phyloP scores from a whole-genome alignment of 768 basidiomycete genomes.

The Mycena leptocephala region DNA sequence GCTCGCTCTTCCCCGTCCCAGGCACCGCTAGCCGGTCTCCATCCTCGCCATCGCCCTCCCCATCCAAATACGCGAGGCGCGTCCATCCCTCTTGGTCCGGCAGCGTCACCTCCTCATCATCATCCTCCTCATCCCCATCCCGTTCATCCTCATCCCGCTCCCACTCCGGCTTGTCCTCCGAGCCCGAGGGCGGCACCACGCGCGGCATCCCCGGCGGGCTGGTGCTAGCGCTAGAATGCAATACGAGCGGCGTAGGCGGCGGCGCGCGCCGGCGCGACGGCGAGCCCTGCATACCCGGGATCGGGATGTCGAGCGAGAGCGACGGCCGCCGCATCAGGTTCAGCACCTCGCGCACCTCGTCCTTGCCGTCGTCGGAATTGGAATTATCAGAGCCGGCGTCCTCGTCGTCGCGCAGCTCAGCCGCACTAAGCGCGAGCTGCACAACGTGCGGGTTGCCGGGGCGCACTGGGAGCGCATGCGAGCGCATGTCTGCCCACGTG shows the following conservation, averaged over 20 bases:
- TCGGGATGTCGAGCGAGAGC: constrained; percentile 45
- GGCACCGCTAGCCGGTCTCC: neutral
- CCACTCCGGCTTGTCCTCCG: too few relatives aligned
- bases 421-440: constrained; percentile 67
- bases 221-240: neutral
- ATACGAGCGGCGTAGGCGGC: constrained; percentile 29
- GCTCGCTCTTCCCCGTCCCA: constrained; percentile 42
- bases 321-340: constrained; percentile 51
- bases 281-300: constrained; percentile 51
- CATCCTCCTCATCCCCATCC: neutral
- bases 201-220: neutral
- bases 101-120: neutral
- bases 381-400: neutral
- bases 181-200: neutral
- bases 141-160: too few relatives aligned
- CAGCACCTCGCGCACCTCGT: constrained; percentile 40
- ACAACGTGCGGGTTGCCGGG: constrained; percentile 64
- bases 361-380: neutral
- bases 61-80: constrained; percentile 30
- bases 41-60: neutral
- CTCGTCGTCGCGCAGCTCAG: constrained; percentile 52
- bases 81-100: constrained; percentile 4
- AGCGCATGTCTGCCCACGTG: constrained; percentile 71
- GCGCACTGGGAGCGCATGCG: constrained; percentile 43
- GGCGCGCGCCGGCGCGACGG: constrained; percentile 47